Conservation (phyloP, 441 rosid genomes). For the Macaranga tanarius region DNA sequence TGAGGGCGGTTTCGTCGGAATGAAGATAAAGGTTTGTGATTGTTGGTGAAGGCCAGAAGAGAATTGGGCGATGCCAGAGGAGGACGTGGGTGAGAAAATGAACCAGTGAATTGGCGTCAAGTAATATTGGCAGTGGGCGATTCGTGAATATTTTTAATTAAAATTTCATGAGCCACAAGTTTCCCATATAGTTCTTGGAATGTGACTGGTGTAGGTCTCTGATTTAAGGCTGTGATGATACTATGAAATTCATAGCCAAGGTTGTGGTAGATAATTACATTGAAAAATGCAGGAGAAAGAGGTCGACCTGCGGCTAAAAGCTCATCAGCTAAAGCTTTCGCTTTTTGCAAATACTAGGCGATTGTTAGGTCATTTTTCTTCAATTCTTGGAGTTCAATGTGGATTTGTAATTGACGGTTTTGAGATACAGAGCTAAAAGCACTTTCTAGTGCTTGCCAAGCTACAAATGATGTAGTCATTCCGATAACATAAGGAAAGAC, state of each 20-base stretch:
- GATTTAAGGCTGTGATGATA: too few species aligned
- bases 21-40: too few species aligned
- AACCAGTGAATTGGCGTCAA: too few species aligned
- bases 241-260: neutral
- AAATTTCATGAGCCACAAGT: too few species aligned
- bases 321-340: neutral
- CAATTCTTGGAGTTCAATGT: neutral
- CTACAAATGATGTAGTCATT: neutral
- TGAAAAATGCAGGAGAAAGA: neutral
- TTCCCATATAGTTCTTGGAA: too few species aligned
- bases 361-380: neutral
- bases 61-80: too few species aligned
- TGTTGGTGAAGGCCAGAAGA: too few species aligned
- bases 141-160: too few species aligned
- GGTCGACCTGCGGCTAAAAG: neutral
- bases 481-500: neutral
- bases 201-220: too few species aligned
- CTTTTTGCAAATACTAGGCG: neutral
- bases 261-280: neutral
- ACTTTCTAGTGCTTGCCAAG: neutral
- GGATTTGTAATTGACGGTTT: neutral
- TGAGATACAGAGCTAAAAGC: neutral
- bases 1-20: too few species aligned
- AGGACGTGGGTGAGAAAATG: too few species aligned
- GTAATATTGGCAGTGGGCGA: too few species aligned